Percentiles rank a stretch among this genome's conserved stretches.
phyloP scores from a whole-genome alignment of 2,329 filamentous ascomycete genomes.

The Kalaharituber pfeilii region DNA sequence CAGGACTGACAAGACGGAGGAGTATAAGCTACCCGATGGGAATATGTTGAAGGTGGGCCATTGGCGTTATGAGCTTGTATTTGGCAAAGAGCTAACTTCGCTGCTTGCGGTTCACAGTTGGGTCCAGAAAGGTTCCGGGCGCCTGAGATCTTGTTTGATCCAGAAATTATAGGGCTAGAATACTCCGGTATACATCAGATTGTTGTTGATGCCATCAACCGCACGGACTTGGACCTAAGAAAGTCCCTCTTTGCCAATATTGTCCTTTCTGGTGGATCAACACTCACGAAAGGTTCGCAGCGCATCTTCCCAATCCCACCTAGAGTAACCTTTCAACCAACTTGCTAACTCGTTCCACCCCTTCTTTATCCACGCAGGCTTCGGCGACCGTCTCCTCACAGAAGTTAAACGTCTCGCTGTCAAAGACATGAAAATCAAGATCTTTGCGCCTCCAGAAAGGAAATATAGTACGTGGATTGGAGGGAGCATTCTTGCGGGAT shows the following conservation, averaged over 20 bases:
- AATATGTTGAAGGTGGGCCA: slow-evolving; percentile 72
- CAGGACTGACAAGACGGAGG: slow-evolving; percentile 59
- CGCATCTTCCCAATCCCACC: too few relatives aligned
- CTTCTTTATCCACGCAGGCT: slow-evolving; percentile 40
- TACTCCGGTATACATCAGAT: slow-evolving; percentile 97
- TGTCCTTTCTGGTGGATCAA: slow-evolving; percentile 88
- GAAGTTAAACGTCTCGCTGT: slow-evolving; percentile 88
- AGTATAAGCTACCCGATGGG: slow-evolving; percentile 83
- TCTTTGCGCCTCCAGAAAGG: slow-evolving; percentile 89
- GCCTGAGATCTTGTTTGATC: slow-evolving; percentile 93
- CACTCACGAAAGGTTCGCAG: slow-evolving; percentile 57
- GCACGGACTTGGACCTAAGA: slow-evolving; percentile 86
- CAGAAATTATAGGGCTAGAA: slow-evolving; percentile 89
- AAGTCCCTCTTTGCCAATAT: slow-evolving; percentile 94
- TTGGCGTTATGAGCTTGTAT: too few relatives aligned
- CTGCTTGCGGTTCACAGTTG: slow-evolving; percentile 37
- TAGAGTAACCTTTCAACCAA: too few relatives aligned
- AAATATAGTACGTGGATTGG: slow-evolving; percentile 99
- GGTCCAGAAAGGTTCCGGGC: slow-evolving; percentile 89
- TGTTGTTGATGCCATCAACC: slow-evolving; percentile 85
- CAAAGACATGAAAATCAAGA: slow-evolving; percentile 99
- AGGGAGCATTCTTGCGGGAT: slow-evolving; percentile 83
- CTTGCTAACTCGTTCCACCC: too few relatives aligned
- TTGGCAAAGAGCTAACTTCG: slow-evolving; percentile 3
- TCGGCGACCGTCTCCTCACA: slow-evolving; percentile 76